Conservation (phyloP, 495 filamentous ascomycete species). For the Daldinia decipiens region DNA sequence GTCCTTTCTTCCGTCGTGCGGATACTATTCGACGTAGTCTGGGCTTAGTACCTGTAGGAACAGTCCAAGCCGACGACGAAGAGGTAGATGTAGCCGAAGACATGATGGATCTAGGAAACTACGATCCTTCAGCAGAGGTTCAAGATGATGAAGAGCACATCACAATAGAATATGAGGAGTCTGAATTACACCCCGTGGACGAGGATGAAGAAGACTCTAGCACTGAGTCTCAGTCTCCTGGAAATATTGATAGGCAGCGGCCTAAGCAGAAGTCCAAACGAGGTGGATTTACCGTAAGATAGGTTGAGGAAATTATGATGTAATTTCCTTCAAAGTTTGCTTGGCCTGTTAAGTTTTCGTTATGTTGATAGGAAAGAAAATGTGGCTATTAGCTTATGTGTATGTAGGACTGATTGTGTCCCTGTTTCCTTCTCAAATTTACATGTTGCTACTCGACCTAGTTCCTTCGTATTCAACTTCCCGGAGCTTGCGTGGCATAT, state of each 20-base stretch:
- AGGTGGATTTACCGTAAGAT: background rate
- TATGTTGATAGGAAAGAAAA: background rate
- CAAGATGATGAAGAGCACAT: slow-evolving; percentile 33
- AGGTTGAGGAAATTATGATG: background rate
- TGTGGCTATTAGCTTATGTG: background rate
- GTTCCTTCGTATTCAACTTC: background rate
- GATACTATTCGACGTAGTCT: slow-evolving; percentile 9
- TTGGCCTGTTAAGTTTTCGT: background rate
- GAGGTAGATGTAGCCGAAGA: slow-evolving; percentile 20
- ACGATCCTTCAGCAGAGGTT: slow-evolving; percentile 32
- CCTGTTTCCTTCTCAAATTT: background rate
- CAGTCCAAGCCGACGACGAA: slow-evolving; percentile 11
- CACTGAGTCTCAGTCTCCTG: background rate
- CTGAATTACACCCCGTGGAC: slow-evolving; percentile 12
- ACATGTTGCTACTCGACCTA: background rate
- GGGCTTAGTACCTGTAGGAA: slow-evolving; percentile 12
- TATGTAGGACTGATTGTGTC: slow-evolving; percentile 4
- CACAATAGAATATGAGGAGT: slow-evolving; percentile 39
- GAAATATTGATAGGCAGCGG: background rate
- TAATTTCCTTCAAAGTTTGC: background rate
- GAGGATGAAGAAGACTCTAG: slow-evolving; percentile 1
- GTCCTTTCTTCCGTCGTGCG: slow-evolving; percentile 58
- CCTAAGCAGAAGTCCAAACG: background rate
- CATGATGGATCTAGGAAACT: slow-evolving; percentile 35
- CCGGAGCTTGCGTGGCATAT: background rate